phyloP scores from a whole-genome alignment of 148 eudicot species.

The Vaccinium corymbosum region DNA sequence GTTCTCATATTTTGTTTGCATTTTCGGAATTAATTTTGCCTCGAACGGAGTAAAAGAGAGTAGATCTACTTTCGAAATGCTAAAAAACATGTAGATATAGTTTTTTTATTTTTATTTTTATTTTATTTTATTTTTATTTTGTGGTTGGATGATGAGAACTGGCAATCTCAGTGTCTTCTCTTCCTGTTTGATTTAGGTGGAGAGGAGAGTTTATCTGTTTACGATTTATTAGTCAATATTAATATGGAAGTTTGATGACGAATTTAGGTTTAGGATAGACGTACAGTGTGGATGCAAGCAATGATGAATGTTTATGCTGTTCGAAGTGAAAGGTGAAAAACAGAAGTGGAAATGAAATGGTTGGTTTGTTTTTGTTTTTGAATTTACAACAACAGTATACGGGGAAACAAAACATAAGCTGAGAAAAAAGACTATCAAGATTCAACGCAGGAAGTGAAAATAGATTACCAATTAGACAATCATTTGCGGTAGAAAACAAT shows the following conservation, averaged over 20 bases:
- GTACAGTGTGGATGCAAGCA: neutral
- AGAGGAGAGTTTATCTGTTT: neutral
- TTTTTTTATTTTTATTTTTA: neutral
- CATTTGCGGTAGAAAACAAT: neutral
- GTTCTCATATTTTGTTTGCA: neutral
- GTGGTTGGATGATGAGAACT: neutral
- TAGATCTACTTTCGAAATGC: neutral
- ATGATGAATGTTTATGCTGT: neutral
- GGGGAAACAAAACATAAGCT: neutral
- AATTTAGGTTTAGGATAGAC: neutral
- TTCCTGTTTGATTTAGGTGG: neutral
- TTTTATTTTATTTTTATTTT: too few relatives aligned
- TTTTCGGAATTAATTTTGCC: constrained; percentile 6
- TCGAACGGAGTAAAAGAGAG: neutral
- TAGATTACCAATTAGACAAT: neutral
- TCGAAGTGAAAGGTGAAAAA: neutral
- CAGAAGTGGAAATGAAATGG: neutral
- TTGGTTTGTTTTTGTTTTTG: neutral
- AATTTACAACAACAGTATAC: neutral
- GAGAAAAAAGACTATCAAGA: neutral
- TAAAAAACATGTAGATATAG: neutral
- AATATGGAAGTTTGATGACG: neutral
- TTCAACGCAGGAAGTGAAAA: neutral
- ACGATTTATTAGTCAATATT: neutral
- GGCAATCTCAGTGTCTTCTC: neutral